phyloP scores from a whole-genome alignment of 2,329 filamentous ascomycete genomes.

The Fusarium sambucinum region DNA sequence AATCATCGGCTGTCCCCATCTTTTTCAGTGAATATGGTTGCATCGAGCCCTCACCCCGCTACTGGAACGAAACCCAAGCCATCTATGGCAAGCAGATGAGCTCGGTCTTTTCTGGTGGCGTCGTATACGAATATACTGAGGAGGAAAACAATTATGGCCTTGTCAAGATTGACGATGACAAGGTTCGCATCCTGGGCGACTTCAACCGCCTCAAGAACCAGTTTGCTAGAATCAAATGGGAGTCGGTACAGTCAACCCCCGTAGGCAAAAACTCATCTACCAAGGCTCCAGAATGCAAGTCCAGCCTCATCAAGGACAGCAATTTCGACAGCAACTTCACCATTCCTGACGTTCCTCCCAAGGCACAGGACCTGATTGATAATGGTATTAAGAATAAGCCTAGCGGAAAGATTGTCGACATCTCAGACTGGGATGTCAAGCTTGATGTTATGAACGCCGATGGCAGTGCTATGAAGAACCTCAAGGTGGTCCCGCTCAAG shows the following conservation, averaged over 20 bases:
- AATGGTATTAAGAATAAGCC: constrained; percentile 77
- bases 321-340: constrained; percentile 85
- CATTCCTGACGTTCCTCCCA: constrained; percentile 75
- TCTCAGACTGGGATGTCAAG: constrained; percentile 72
- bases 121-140: constrained; percentile 85
- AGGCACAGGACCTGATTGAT: constrained; percentile 78
- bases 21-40: constrained; percentile 89
- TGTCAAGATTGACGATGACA: constrained; percentile 70
- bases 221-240: constrained; percentile 80
- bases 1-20: constrained; percentile 74
- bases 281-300: constrained; percentile 71
- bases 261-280: constrained; percentile 62
- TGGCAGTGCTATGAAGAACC: constrained; percentile 57
- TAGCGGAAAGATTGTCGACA: constrained; percentile 74
- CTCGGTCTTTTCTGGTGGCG: constrained; percentile 75
- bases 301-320: constrained; percentile 73
- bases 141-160: constrained; percentile 76
- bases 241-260: constrained; percentile 72
- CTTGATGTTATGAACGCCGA: constrained; percentile 57
- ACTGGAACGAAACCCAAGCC: constrained; percentile 79
- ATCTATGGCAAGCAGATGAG: constrained; percentile 81
- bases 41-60: constrained; percentile 76
- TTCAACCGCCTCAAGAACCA: constrained; percentile 81
- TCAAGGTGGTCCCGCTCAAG: constrained; percentile 62
- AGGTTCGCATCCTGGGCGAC: constrained; percentile 70